Evolutionary conservation across 2,329 filamentous ascomycete species (phyloP), one percentile per base, ranked within the genome.

Genomic region (Cercospora berteroae): DNA sequence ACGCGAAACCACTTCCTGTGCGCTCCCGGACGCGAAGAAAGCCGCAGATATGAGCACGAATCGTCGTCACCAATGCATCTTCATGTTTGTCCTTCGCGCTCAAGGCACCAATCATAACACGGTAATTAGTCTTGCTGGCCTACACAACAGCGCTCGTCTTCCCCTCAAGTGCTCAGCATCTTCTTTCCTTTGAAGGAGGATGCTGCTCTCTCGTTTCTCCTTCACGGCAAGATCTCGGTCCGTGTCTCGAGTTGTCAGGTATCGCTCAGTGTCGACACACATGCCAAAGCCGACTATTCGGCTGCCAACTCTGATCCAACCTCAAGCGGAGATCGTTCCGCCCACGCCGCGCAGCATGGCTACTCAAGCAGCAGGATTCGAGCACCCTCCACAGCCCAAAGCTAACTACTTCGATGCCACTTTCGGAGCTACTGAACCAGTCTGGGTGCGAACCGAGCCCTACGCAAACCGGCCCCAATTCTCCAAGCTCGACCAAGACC

Each of bases 361-460:
- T 8, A 68, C 70, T 13, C 39, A 55, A 27, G 57, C 44, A 25
- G 55, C 59, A 7, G 23, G 8, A 48, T 36, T 31, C 18, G 55
- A 57, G 8, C 31, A 57, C 6, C 31, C 55, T 18, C 25, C 25
- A 1, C 50, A 58, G 58, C 72, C 44, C 72, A 77, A 6, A 25
- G 31, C 16, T 10, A n/a, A 20, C 50, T 78, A 80, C 52, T 80
- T 77, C 68, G 77, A 80, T 71, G 75, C 79, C 48, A 86, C 85
- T 4, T 85, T 84, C 0, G 85, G 85, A 39, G 77, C 79, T 18
- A 82, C 79, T 3, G 83, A 85, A 61, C 74, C 86, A 0, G 85
- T 87, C 20, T 88, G 85, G 85, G 75, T 84, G 0, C 84, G 85
- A 69, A 77, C 77, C 0, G 77, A 83, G 25, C 83, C 82, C 0